Conservation (phyloP, 208 protist species). For the Wallacemonas sp. region DNA sequence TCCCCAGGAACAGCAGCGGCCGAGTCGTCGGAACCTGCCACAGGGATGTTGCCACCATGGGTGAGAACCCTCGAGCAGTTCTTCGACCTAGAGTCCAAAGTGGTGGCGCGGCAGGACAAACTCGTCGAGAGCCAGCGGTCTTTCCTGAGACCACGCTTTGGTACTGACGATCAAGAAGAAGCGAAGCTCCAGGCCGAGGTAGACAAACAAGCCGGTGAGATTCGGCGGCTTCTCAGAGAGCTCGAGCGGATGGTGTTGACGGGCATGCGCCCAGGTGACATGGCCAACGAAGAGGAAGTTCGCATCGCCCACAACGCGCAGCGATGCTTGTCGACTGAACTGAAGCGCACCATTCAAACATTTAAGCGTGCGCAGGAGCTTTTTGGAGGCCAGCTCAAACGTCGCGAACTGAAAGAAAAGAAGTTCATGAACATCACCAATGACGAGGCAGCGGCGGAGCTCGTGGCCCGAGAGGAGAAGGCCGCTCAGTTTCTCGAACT, state of each 20-base stretch:
- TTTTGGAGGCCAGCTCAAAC: conserved; percentile 51
- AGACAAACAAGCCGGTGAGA: conserved; percentile 37
- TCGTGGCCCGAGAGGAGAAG: conserved; percentile 61
- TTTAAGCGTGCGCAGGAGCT: conserved; percentile 67
- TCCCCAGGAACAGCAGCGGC: not conserved
- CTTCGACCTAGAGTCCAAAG: conserved; percentile 36
- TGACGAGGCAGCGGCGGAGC: conserved; percentile 43
- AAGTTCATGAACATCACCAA: conserved; percentile 66
- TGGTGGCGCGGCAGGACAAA: conserved; percentile 34
- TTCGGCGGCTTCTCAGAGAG: conserved; percentile 56
- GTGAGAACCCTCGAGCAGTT: conserved; percentile 49
- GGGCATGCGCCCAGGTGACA: conserved; percentile 38
- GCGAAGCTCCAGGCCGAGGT: conserved; percentile 26
- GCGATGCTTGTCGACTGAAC: conserved; percentile 39
- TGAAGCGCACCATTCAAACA: conserved; percentile 36
- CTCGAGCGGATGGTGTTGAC: conserved; percentile 68
- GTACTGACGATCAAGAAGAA: conserved; percentile 51
- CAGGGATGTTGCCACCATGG: conserved; percentile 32
- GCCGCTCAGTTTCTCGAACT: conserved; percentile 69
- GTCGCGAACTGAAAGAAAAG: conserved; percentile 45
- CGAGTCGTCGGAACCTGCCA: not conserved
- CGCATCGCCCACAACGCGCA: conserved; percentile 45
- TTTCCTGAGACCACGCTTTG: conserved; percentile 59
- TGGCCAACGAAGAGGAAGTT: conserved; percentile 50
- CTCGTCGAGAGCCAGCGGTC: conserved; percentile 41